Conservation (phyloP, 495 filamentous ascomycete genomes). For the Aspergillus cristatus region DNA sequence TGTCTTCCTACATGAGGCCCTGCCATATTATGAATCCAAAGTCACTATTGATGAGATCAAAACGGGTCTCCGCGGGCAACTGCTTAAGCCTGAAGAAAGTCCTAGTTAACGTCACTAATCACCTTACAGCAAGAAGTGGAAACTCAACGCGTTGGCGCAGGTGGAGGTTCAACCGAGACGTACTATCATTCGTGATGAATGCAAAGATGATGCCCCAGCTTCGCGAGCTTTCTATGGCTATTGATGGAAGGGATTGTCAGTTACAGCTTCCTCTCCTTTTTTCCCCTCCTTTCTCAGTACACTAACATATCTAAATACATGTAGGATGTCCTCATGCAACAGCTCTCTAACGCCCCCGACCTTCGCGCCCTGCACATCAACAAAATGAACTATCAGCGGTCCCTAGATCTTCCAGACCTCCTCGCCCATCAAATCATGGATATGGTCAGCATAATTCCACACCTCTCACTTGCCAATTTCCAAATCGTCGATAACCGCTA, state of each 20-base stretch:
- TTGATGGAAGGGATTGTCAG: conserved; percentile 84
- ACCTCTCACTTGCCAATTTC: too few species aligned
- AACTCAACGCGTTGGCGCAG: conserved; percentile 46
- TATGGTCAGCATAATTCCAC: conserved; percentile 73
- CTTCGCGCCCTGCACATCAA: conserved; percentile 74
- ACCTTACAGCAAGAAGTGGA: conserved; percentile 22
- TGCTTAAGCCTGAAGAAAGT: conserved; percentile 65
- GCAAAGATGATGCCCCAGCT: conserved; percentile 73
- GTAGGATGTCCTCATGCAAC: conserved; percentile 79
- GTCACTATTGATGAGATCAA: conserved; percentile 71
- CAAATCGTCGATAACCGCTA: too few species aligned
- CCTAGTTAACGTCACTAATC: conserved; percentile 64
- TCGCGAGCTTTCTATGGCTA: conserved; percentile 64
- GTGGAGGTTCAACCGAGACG: conserved; percentile 71
- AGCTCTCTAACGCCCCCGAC: conserved; percentile 64
- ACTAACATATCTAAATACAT: conserved; percentile 53
- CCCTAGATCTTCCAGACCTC: conserved; percentile 46
- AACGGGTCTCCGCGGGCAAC: conserved; percentile 63
- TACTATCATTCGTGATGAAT: conserved; percentile 70
- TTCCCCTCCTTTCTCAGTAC: not conserved
- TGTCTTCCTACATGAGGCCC: conserved; percentile 71
- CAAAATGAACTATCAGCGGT: conserved; percentile 47
- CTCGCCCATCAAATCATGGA: conserved; percentile 78
- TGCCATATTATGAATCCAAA: conserved; percentile 33
- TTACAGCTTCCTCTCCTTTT: conserved; percentile 40